A percentile compares a stretch with the other conserved stretches of the same genome.
These are phyloP conservation scores for Kingdonia uniflora DNA, from an alignment of 164 flowering plant species.

Conservation along the genomic window DNA sequence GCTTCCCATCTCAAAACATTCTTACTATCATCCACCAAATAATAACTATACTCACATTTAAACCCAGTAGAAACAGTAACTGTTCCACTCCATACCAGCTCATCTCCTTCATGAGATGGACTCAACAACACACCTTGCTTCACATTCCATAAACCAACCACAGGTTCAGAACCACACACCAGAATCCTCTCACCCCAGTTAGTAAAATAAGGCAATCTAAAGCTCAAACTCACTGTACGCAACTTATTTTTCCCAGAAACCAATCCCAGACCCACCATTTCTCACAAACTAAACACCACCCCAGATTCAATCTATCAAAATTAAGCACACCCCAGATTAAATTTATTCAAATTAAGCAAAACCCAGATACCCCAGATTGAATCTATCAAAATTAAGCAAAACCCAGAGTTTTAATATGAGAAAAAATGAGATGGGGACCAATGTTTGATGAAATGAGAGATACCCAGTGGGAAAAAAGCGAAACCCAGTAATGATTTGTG, in stretches of 20 bases:
- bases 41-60: slow-evolving; percentile 63
- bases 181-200: slow-evolving; percentile 85
- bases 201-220: slow-evolving; percentile 74
- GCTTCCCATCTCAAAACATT: slow-evolving; percentile 69
- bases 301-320: no score
- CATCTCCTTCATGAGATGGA: slow-evolving; percentile 52
- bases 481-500: no score
- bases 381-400: no score
- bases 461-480: no score
- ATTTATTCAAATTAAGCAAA: no score
- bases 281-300: no score
- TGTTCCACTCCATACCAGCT: slow-evolving; percentile 73
- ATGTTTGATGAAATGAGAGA: no score
- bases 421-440: no score
- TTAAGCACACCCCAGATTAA: no score
- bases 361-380: no score
- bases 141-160: slow-evolving; percentile 83
- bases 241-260: slow-evolving; percentile 18
- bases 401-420: no score
- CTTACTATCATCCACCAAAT: slow-evolving; percentile 69
- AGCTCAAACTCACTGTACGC: slow-evolving; percentile 48
- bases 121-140: slow-evolving; percentile 62
- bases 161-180: slow-evolving; percentile 73
- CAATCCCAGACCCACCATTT: slow-evolving; percentile 38
- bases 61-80: slow-evolving; percentile 48